These are phyloP conservation scores for Medicago lupulina DNA, from an alignment of 306 rosid species.

Conservation along the genomic window DNA sequence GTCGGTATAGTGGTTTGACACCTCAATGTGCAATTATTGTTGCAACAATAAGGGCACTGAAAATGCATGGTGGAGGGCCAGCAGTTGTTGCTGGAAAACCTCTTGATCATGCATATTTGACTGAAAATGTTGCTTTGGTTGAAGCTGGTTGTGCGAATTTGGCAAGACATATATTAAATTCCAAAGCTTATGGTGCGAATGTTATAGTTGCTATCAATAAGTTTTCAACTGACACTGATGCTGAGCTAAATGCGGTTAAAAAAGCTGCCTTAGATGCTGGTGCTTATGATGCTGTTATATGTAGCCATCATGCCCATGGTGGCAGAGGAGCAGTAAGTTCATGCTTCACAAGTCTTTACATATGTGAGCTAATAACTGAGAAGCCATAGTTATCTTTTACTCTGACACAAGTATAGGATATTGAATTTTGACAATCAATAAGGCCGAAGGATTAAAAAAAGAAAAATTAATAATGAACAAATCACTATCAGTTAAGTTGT, in stretches of 20 bases:
- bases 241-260: slow-evolving; percentile 78
- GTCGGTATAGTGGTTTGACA: slow-evolving; percentile 88
- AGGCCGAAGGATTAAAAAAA: not conserved
- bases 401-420: slow-evolving; percentile 22
- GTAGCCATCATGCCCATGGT: slow-evolving; percentile 96
- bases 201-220: slow-evolving; percentile 93
- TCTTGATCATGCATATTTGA: slow-evolving; percentile 83
- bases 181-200: slow-evolving; percentile 85
- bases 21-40: slow-evolving; percentile 95
- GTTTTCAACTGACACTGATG: slow-evolving; percentile 88
- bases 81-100: slow-evolving; percentile 93
- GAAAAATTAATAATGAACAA: slow-evolving; percentile 14
- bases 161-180: slow-evolving; percentile 79
- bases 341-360: slow-evolving; percentile 10
- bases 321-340: slow-evolving; percentile 96
- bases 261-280: slow-evolving; percentile 83
- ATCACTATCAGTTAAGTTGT: not conserved
- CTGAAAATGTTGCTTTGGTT: slow-evolving; percentile 81
- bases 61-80: slow-evolving; percentile 99
- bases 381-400: slow-evolving; percentile 20
- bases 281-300: slow-evolving; percentile 88
- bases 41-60: slow-evolving; percentile 92
- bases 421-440: slow-evolving; percentile 25
- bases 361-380: slow-evolving; percentile 33
- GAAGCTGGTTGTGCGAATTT: slow-evolving; percentile 95